Evolutionary conservation across 805 yeast species (phyloP), one percentile per base, ranked within the genome.

Genomic region (Candida bentonensis): DNA sequence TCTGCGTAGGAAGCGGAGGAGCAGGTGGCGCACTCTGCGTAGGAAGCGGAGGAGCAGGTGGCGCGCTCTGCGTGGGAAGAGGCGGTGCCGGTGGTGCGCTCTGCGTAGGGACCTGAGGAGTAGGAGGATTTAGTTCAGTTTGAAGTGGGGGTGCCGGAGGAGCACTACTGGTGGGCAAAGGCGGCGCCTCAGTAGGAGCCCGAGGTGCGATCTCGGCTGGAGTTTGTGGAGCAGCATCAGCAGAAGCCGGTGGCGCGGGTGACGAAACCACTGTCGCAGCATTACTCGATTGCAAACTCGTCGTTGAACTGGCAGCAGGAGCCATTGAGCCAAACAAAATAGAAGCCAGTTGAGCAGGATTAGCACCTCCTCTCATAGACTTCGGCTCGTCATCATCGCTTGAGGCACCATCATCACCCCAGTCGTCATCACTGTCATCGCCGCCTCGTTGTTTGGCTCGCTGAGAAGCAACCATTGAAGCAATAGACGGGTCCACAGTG

Each of bases 321-420:
- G 59, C 68, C 70, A 67, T 67, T 4, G 67, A 59, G 7, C 70
- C 66, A 46, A 66, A 67, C 46, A 66, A 51, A 47, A 65, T 47
- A 21, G 69, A 64, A 4, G 71, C 71, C 22, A 66, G 54, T 44
- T 64, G 64, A 2, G 67, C 60, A 7, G 72, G 64, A 23, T 66
- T 62, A 2, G 59, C 59, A n/a, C 59, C 55, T 11, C 62, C 62
- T 7, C 57, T 49, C 15, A 30, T 9, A 3, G 56, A 54, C 3
- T 47, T 51, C 3, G 49, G 44, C 1, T 51, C 59, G 20, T 52
- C 62, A 17, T 51, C 57, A 17, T 54, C 61, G n/a, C 56, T 59
- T 3, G 46, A 41, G n/a, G 46, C 55, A 22, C 56, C 65, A 15
- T 59, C 66, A 15, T 54, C 61, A 27, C 55, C 55, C 11, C 59